A percentile compares a stretch with the other conserved stretches of the same genome.
phyloP scores from a whole-genome alignment of 345 rosid genomes.

The Aquilaria malaccensis region DNA sequence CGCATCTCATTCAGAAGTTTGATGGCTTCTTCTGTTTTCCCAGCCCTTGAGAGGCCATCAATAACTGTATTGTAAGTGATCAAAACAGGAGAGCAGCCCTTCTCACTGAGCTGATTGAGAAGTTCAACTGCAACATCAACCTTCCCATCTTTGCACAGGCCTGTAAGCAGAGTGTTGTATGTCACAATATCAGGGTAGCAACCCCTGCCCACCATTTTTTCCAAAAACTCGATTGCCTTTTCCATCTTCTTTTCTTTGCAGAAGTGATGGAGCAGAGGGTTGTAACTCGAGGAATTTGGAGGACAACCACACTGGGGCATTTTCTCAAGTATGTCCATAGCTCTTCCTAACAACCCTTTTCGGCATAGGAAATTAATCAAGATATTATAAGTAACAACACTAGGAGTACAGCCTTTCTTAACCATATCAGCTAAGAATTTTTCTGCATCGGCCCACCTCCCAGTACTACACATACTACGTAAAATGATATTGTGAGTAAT shows the following conservation, averaged over 20 bases:
- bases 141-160: conserved; percentile 79
- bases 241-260: conserved; percentile 92
- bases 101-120: conserved; percentile 65
- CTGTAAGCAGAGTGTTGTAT: conserved; percentile 78
- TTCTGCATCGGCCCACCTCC: conserved; percentile 92
- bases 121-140: conserved; percentile 84
- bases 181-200: conserved; percentile 94
- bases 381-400: conserved; percentile 84
- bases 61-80: conserved; percentile 84
- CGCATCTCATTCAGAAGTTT: conserved; percentile 71
- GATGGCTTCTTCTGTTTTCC: conserved; percentile 70
- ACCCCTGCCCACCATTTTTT: conserved; percentile 76
- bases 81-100: conserved; percentile 75
- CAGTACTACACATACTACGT: conserved; percentile 77
- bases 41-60: conserved; percentile 71
- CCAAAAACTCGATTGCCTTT: conserved; percentile 70
- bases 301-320: conserved; percentile 78
- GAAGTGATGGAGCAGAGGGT: conserved; percentile 75
- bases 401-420: conserved; percentile 72
- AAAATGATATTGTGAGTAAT: conserved; percentile 69
- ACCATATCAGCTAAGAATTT: conserved; percentile 67
- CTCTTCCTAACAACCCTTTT: conserved; percentile 70
- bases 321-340: conserved; percentile 74
- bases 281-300: conserved; percentile 77
- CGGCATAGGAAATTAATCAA: conserved; percentile 84